A percentile compares a stretch with the other conserved stretches of the same genome.
These are phyloP conservation scores for Chaetoceros tenuissimus DNA, from an alignment of 108 stramenopile species.

Conservation along the genomic window DNA sequence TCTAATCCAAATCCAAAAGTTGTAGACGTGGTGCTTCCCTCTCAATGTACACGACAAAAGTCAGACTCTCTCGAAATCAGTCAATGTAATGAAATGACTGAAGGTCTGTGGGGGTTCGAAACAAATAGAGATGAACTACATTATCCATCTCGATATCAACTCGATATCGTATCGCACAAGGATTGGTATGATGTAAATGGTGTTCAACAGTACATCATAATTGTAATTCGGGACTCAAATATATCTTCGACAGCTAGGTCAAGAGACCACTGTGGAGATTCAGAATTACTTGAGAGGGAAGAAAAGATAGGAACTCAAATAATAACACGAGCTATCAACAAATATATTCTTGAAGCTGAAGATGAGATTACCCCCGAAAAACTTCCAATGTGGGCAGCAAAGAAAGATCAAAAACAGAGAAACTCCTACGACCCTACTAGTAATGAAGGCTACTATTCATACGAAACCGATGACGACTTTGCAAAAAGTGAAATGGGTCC, in stretches of 20 bases:
- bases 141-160: constrained; percentile 16
- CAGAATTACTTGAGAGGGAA: constrained; percentile 6
- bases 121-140: constrained; percentile 1
- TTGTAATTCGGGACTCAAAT: constrained; percentile 13
- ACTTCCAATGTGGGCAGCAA: constrained; percentile 9
- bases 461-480: too few species aligned
- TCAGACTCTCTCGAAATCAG: not conserved
- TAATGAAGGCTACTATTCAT: too few species aligned
- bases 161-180: constrained; percentile 16
- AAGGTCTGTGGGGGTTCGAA: constrained; percentile 10
- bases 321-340: constrained; percentile 15
- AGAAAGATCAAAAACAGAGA: constrained; percentile 4
- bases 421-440: too few species aligned
- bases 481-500: too few species aligned
- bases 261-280: constrained; percentile 1
- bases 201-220: constrained; percentile 17
- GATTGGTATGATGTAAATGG: constrained; percentile 21
- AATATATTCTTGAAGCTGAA: constrained; percentile 9
- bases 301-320: constrained; percentile 17
- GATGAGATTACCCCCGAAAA: constrained; percentile 2
- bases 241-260: constrained; percentile 6
- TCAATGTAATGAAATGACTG: constrained; percentile 8
- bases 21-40: constrained; percentile 14
- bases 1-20: constrained; percentile 6
- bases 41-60: constrained; percentile 8